phyloP scores from a whole-genome alignment of 108 stramenopile species.

The Bacterosira constricta region DNA sequence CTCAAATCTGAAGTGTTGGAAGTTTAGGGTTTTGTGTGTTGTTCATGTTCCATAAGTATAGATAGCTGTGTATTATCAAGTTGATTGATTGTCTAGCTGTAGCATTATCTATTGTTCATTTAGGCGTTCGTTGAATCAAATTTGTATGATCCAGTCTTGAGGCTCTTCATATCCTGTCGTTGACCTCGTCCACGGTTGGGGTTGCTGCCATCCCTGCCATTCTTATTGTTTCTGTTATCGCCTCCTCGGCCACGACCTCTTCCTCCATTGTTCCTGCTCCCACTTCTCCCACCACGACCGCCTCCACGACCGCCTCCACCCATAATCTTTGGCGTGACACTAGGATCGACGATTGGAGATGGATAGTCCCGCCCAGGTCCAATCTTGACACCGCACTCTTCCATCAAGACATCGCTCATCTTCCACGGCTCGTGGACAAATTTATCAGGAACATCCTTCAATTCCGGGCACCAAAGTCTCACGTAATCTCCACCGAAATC shows the following conservation, averaged over 20 bases:
- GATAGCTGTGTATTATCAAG: too few species aligned
- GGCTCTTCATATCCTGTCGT: conserved; percentile 82
- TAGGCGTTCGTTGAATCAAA: conserved; percentile 34
- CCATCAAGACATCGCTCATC: conserved; percentile 81
- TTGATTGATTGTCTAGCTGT: too few species aligned
- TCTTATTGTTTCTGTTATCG: conserved; percentile 10
- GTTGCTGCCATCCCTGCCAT: conserved; percentile 42
- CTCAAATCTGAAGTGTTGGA: too few species aligned
- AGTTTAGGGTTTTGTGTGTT: too few species aligned
- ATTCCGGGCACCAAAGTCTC: conserved; percentile 94
- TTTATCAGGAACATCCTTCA: conserved; percentile 77
- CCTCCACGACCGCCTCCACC: conserved; percentile 36
- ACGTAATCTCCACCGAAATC: conserved; percentile 95
- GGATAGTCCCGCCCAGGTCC: conserved; percentile 82
- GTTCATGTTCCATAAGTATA: too few species aligned
- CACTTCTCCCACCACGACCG: conserved; percentile 47
- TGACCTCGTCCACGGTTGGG: conserved; percentile 71
- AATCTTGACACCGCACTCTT: conserved; percentile 68
- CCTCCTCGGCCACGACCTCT: conserved; percentile 24
- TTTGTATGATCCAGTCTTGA: conserved; percentile 60
- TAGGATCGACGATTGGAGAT: conserved; percentile 71
- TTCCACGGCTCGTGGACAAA: conserved; percentile 89
- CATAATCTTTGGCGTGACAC: conserved; percentile 43
- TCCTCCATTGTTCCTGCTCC: too few species aligned
- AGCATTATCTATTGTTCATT: too few species aligned